Percentiles rank a stretch among this genome's conserved stretches.
Conservation (phyloP, 805 yeast genomes). For the Candida nitratophila region DNA sequence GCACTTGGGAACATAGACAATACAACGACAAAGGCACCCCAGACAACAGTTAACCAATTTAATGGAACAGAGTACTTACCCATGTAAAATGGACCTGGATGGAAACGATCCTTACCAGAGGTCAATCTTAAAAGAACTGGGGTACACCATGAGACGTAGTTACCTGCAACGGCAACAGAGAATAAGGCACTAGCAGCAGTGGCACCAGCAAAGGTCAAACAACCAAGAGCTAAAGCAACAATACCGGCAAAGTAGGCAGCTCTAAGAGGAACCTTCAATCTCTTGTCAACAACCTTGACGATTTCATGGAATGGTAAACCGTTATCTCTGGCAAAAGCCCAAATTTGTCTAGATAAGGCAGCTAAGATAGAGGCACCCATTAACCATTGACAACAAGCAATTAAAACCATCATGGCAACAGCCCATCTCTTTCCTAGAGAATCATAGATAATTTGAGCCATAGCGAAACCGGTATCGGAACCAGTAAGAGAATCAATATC, state of each 20-base stretch:
- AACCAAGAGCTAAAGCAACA: conserved; percentile 43
- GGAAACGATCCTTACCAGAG: conserved; percentile 38
- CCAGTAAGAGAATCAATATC: conserved; percentile 34
- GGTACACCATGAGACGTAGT: conserved; percentile 52
- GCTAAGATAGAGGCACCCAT: conserved; percentile 58
- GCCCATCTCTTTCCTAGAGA: conserved; percentile 60
- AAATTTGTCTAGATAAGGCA: conserved; percentile 63
- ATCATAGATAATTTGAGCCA: conserved; percentile 56
- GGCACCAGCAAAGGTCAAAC: conserved; percentile 45
- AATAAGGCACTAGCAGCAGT: conserved; percentile 62
- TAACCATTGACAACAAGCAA: conserved; percentile 52
- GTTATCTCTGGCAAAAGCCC: conserved; percentile 71
- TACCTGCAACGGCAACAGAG: conserved; percentile 52
- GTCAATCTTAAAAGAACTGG: conserved; percentile 49
- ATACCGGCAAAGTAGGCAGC: conserved; percentile 48
- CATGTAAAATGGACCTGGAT: conserved; percentile 57
- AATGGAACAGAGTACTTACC: conserved; percentile 45
- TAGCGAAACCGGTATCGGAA: conserved; percentile 47
- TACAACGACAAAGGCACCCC: conserved; percentile 43
- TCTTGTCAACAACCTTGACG: conserved; percentile 48
- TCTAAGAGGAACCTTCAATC: conserved; percentile 49
- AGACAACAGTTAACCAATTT: conserved; percentile 38
- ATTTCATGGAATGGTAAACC: conserved; percentile 55
- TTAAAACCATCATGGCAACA: conserved; percentile 49
- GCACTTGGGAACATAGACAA: conserved; percentile 53